Evolutionary conservation across 352 stramenopile species (phyloP), one percentile per base, ranked within the genome.

Genomic region (Halophytophthora polymorphica): DNA sequence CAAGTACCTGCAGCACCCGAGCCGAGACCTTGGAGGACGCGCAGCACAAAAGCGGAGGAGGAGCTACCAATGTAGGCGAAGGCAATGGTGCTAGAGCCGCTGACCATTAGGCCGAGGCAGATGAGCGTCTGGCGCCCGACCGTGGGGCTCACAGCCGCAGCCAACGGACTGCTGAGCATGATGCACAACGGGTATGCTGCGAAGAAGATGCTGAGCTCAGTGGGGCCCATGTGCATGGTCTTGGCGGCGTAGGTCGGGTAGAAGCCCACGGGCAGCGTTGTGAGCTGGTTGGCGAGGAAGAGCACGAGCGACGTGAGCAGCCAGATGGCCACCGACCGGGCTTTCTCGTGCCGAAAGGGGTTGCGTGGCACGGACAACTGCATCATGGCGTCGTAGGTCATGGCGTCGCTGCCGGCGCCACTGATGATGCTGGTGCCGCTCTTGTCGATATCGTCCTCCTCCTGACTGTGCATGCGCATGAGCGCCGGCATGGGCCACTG

Each of bases 231-330:
- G 49, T 64, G 51, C 1, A 83, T 65, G n/a, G 18, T 53, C 31
- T 70, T 47, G 36, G 73, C 51, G 36, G 71, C 78, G 61, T 87
- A 86, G 11, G 57, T 55, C 25, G 78, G 78, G 59, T 85, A 87
- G 64, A 90, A 90, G 22, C 78, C 78, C n/a, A 90, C 78, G 17
- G 76, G 69, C 10, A 90, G 65, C 53, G 75, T 86, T 35, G 76
- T 86, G 51, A 90, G 73, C 45, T 87, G 78, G 55, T 90, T 90
- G 11, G 72, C 75, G 18, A 87, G 69, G 57, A 90, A 87, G 25
- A 90, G 56, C 31, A 87, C 70, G 45, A 49, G 56, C 17, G 73
- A 77, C 7, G 70, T 71, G 33, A 69, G 48, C 38, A 79, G 44
- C 61, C 73, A 87, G 43, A 87, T 73, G 19, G 72, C 50, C 17